These are phyloP conservation scores for Plasmodium fragile DNA, from an alignment of 169 alveolate species.

Conservation along the genomic window DNA sequence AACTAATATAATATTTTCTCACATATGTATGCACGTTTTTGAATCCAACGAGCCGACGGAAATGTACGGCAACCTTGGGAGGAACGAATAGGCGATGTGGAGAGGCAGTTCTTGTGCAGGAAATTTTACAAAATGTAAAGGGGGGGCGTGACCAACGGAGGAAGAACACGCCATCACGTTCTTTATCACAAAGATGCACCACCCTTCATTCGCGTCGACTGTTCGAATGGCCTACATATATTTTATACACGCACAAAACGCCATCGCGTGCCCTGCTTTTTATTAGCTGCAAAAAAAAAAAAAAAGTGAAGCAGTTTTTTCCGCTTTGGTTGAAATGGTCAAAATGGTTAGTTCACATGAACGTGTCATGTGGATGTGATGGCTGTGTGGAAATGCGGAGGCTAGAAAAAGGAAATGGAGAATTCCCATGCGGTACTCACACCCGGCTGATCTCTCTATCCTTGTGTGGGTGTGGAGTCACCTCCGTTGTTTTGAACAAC, in stretches of 20 bases:
- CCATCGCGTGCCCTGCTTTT: neutral
- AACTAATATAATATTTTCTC: neutral
- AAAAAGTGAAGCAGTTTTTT: neutral
- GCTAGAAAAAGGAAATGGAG: neutral
- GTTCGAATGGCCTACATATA: neutral
- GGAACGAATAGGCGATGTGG: neutral
- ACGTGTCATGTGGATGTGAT: neutral
- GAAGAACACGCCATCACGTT: neutral
- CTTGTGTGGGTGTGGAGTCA: neutral
- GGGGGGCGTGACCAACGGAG: neutral
- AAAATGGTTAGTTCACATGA: neutral
- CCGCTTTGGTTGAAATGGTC: neutral
- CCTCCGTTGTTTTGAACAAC: neutral
- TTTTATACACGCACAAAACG: neutral
- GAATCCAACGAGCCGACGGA: neutral
- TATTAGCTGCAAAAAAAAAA: neutral
- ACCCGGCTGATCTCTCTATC: neutral
- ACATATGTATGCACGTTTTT: neutral
- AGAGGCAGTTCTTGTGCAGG: neutral
- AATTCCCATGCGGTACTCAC: neutral
- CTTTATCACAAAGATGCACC: neutral
- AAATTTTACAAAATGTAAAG: neutral
- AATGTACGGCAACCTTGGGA: neutral
- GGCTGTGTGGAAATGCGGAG: neutral
- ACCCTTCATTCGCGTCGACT: neutral